These are phyloP conservation scores for Aspergillus sp. DNA, from an alignment of 2,329 filamentous ascomycete species.

Conservation along the genomic window DNA sequence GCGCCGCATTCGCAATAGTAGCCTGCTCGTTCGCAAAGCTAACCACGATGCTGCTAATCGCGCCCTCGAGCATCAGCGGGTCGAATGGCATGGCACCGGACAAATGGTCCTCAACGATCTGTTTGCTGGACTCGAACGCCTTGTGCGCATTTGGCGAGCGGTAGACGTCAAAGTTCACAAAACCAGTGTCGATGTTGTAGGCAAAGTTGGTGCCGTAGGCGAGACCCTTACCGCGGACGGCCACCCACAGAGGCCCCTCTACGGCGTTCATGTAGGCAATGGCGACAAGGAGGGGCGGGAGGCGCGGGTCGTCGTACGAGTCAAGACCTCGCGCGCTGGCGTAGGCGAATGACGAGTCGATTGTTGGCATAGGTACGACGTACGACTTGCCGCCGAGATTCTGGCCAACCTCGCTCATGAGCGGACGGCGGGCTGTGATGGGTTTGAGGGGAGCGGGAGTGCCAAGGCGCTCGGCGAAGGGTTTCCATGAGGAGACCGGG, in stretches of 20 bases:
- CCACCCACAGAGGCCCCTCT: slow-evolving; percentile 90
- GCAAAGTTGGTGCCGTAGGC: slow-evolving; percentile 82
- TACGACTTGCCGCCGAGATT: slow-evolving; percentile 68
- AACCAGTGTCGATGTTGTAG: slow-evolving; percentile 69
- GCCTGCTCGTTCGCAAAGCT: slow-evolving; percentile 80
- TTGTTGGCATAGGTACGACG: slow-evolving; percentile 81
- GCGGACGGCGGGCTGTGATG: slow-evolving; percentile 60
- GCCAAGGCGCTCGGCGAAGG: slow-evolving; percentile 50
- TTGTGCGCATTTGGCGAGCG: slow-evolving; percentile 83
- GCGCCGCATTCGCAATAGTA: slow-evolving; percentile 74
- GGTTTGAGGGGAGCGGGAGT: slow-evolving; percentile 54
- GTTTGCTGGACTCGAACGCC: slow-evolving; percentile 70
- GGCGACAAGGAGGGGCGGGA: slow-evolving; percentile 82
- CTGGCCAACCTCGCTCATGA: slow-evolving; percentile 69
- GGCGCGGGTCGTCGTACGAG: slow-evolving; percentile 66
- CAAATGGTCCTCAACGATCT: slow-evolving; percentile 67
- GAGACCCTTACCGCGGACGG: slow-evolving; percentile 84
- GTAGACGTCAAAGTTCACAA: slow-evolving; percentile 79
- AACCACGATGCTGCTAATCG: slow-evolving; percentile 83
- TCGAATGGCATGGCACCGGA: slow-evolving; percentile 68
- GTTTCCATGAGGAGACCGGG: slow-evolving; percentile 74
- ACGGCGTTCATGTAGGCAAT: slow-evolving; percentile 86
- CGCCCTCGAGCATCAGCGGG: slow-evolving; percentile 75
- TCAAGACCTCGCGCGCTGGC: slow-evolving; percentile 67
- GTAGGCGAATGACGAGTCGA: slow-evolving; percentile 85